Evolutionary conservation across 306 rosid genomes (phyloP), one percentile per base, ranked within the genome.

Genomic region (Benincasa hispida): DNA sequence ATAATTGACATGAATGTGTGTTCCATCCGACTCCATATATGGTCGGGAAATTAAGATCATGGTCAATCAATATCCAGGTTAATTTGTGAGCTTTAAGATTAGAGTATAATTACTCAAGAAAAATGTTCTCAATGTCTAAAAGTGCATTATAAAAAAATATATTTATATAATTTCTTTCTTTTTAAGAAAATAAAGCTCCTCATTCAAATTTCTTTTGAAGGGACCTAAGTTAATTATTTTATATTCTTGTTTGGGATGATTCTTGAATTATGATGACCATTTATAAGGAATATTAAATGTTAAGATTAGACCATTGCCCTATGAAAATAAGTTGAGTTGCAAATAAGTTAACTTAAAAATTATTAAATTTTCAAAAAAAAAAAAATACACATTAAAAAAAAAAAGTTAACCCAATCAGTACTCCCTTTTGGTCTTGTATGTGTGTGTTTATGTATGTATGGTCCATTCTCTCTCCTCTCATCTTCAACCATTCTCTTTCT

Each of bases 271-370:
- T 67, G 11, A 67, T 41, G 53, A 39, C 74, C 74, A 67, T 67
- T 41, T 67, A 67, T 39, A 67, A 39, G 15, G 74, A 67, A 67
- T 67, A 67, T 67, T 65, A 67, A 67, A 22, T 12, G 32, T 12
- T 66, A 67, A 67, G 74, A 67, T 67, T 67, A 67, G 74, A 67
- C 74, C 74, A 67, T 67, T 67, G 34, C 34, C 74, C 74, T 67
- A 41, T 67, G 28, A 67, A 67, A 67, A 67, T 39, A 41, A 67
- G 53, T 65, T 35, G 72, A 65, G 72, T 65, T 65, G 72, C 27
- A 35, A 34, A 22, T 65, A 65, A 65, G 72, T 65, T 67, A 67
- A 13, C 53, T 21, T 39, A 67, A 50, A 50, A 50, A 50, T 3
- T 3, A 10, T 62, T 30, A 8, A 41, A 9, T 9, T 63, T 63